Percentiles rank a stretch among this genome's conserved stretches.
These are phyloP conservation scores for Dionaea muscipula DNA, from an alignment of 179 eudicot species.

Conservation along the genomic window DNA sequence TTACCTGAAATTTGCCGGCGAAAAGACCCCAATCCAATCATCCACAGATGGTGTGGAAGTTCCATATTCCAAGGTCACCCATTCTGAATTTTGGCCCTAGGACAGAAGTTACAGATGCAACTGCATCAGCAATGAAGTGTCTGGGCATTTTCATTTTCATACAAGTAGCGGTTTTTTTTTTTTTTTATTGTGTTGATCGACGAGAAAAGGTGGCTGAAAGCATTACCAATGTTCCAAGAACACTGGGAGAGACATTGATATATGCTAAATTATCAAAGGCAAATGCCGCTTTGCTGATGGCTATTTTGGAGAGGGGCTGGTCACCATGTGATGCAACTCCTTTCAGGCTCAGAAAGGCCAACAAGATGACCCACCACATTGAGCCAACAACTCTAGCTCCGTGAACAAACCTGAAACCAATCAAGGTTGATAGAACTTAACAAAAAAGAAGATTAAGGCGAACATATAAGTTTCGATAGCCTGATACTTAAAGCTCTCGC, in stretches of 20 bases:
- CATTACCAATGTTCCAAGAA: constrained; percentile 18
- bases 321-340: constrained; percentile 38
- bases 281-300: constrained; percentile 13
- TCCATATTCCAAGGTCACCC: constrained; percentile 24
- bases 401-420: background rate
- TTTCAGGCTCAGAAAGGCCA: constrained; percentile 17
- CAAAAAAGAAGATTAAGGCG: no score
- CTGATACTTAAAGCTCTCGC: no score
- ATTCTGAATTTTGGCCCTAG: constrained; percentile 24
- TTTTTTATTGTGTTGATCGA: background rate
- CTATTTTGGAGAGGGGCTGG: constrained; percentile 17
- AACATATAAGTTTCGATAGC: no score
- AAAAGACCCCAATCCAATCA: constrained; percentile 39
- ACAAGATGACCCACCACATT: constrained; percentile 9
- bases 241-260: constrained; percentile 13
- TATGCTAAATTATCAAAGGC: constrained; percentile 15
- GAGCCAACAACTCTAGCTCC: background rate
- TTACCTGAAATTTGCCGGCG: constrained; percentile 33
- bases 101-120: background rate
- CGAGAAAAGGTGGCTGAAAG: background rate
- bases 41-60: constrained; percentile 14
- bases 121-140: background rate
- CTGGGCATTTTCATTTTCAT: no score
- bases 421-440: no score
- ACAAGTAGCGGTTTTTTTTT: background rate